A percentile compares a stretch with the other conserved stretches of the same genome.
phyloP scores from a whole-genome alignment of 2,329 filamentous ascomycete species.

The Claviceps capensis region DNA sequence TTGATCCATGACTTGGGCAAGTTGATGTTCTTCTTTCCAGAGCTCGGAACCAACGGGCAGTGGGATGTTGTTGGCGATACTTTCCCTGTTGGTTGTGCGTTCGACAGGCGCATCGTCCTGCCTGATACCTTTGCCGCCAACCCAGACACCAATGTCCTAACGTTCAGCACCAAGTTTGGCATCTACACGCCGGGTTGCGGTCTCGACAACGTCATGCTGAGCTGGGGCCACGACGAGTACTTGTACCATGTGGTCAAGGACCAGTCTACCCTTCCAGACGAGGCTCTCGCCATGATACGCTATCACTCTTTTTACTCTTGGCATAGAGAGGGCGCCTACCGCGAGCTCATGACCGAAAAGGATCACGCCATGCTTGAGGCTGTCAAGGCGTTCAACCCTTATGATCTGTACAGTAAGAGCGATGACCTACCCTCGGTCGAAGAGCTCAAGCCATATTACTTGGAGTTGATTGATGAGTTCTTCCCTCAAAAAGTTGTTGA shows the following conservation, averaged over 20 bases:
- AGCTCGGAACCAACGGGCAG: constrained; percentile 55
- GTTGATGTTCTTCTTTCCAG: constrained; percentile 63
- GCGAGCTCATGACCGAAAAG: constrained; percentile 69
- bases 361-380: constrained; percentile 69
- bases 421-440: constrained; percentile 65
- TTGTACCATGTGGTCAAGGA: constrained; percentile 77
- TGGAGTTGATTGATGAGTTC: constrained; percentile 29
- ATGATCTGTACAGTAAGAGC: constrained; percentile 85
- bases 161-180: constrained; percentile 64
- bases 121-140: constrained; percentile 64
- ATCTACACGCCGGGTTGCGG: constrained; percentile 73
- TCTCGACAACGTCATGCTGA: constrained; percentile 76
- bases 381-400: constrained; percentile 79
- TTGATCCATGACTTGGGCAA: constrained; percentile 72
- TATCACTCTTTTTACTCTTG: constrained; percentile 92
- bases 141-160: constrained; percentile 55
- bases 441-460: constrained; percentile 50
- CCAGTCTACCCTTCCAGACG: constrained; percentile 63
- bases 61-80: constrained; percentile 90
- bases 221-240: constrained; percentile 84
- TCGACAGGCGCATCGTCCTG: constrained; percentile 68
- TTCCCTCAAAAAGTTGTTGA: constrained; percentile 25
- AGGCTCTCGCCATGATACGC: constrained; percentile 82
- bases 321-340: constrained; percentile 72
- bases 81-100: constrained; percentile 65